Evolutionary conservation across 805 yeast genomes (phyloP).

Genomic region (Grigorovia jiainica): DNA sequence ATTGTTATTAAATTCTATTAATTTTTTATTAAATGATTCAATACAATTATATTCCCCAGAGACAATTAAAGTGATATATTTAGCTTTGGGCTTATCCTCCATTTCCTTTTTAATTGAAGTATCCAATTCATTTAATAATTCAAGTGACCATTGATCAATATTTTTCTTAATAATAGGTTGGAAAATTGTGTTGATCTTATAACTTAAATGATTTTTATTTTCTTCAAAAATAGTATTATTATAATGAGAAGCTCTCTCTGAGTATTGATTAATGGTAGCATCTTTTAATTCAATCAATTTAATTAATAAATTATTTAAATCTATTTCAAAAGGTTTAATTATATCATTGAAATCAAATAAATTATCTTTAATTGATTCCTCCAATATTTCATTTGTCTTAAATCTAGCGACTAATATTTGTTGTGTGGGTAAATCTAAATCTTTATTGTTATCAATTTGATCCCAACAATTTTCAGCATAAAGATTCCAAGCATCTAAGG

Average conservation of each 20-base stretch:
- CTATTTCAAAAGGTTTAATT: constrained; percentile 22
- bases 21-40: too few species aligned
- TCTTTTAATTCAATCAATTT: constrained; percentile 36
- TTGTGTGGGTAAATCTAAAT: constrained; percentile 92
- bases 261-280: constrained; percentile 46
- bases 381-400: constrained; percentile 83
- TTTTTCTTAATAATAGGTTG: not conserved
- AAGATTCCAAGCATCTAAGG: constrained; percentile 92
- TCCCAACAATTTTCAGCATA: constrained; percentile 91
- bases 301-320: constrained; percentile 32
- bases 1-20: not conserved
- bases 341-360: constrained; percentile 27
- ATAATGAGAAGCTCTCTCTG: constrained; percentile 69
- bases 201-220: constrained; percentile 42
- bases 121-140: too few species aligned
- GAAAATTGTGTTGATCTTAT: constrained; percentile 29
- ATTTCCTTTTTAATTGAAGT: too few species aligned
- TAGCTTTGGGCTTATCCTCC: too few species aligned
- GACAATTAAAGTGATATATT: too few species aligned
- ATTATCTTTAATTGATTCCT: constrained; percentile 40
- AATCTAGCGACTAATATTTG: constrained; percentile 90
- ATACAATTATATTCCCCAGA: too few species aligned
- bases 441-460: constrained; percentile 86
- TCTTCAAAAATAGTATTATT: constrained; percentile 54
- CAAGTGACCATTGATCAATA: too few species aligned